Conservation (phyloP, 2,329 filamentous ascomycete genomes). For the Penicillium sp. region DNA sequence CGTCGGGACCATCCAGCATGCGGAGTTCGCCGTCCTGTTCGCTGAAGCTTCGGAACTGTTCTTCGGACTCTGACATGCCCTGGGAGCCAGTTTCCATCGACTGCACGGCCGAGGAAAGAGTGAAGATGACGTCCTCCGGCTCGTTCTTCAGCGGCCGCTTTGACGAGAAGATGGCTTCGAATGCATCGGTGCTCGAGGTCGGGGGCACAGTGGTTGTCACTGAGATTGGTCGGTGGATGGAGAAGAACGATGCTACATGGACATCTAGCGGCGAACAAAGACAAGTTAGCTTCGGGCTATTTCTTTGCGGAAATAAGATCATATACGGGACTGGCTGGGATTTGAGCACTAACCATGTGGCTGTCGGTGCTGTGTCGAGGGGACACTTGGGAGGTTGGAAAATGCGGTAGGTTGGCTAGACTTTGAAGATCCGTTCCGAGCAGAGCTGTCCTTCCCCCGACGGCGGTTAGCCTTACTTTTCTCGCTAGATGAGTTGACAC, state of each 20-base stretch:
- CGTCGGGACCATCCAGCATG: constrained; percentile 53
- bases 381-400: constrained; percentile 47
- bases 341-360: constrained; percentile 41
- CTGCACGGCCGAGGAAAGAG: constrained; percentile 52
- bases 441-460: constrained; percentile 34
- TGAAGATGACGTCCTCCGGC: constrained; percentile 62
- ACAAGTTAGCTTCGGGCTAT: constrained; percentile 1
- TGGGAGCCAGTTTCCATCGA: constrained; percentile 41
- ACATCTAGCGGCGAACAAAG: constrained; percentile 60
- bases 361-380: constrained; percentile 48
- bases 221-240: constrained; percentile 89
- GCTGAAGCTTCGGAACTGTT: constrained; percentile 27
- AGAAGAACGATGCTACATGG: constrained; percentile 89
- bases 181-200: constrained; percentile 67
- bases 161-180: constrained; percentile 78
- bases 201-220: constrained; percentile 77
- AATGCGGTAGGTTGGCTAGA: constrained; percentile 38
- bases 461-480: constrained; percentile 36
- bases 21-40: constrained; percentile 40
- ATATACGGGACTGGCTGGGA: background rate
- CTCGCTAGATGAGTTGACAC: constrained; percentile 36
- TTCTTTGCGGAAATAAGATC: background rate
- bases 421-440: constrained; percentile 32
- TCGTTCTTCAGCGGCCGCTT: constrained; percentile 45
- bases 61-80: constrained; percentile 31